Evolutionary conservation across 805 yeast genomes (phyloP).

Genomic region (Cyberlindnera veronae): DNA sequence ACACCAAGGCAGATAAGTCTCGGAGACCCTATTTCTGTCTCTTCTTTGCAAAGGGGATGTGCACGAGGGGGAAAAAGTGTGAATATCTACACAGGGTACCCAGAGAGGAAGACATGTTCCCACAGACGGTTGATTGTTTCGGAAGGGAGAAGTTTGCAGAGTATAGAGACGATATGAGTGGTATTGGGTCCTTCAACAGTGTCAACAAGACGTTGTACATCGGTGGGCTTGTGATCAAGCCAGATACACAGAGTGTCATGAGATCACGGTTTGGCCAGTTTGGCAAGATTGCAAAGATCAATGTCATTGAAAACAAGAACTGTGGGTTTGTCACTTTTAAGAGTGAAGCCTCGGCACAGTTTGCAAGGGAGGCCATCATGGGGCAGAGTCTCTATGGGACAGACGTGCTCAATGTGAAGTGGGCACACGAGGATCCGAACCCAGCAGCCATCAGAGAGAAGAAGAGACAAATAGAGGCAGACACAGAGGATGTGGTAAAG

Average conservation of each 20-base stretch:
- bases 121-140: constrained; percentile 79
- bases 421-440: constrained; percentile 91
- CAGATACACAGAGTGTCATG: constrained; percentile 36
- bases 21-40: constrained; percentile 58
- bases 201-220: constrained; percentile 75
- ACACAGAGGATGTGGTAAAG: constrained; percentile 40
- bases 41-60: constrained; percentile 86
- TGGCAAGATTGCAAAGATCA: constrained; percentile 70
- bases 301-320: constrained; percentile 56
- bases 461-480: constrained; percentile 34
- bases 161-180: constrained; percentile 90
- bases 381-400: constrained; percentile 68
- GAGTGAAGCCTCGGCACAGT: constrained; percentile 76
- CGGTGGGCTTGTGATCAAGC: constrained; percentile 48
- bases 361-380: constrained; percentile 93
- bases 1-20: constrained; percentile 60
- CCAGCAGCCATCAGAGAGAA: constrained; percentile 49
- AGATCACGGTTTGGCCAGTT: constrained; percentile 60
- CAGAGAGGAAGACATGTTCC: constrained; percentile 47
- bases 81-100: constrained; percentile 79
- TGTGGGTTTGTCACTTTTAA: constrained; percentile 78
- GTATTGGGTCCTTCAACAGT: constrained; percentile 76
- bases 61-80: constrained; percentile 75
- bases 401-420: constrained; percentile 67
- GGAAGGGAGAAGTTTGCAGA: constrained; percentile 84